Conservation (phyloP, 441 rosid species). For the Bruguiera hainesii region DNA sequence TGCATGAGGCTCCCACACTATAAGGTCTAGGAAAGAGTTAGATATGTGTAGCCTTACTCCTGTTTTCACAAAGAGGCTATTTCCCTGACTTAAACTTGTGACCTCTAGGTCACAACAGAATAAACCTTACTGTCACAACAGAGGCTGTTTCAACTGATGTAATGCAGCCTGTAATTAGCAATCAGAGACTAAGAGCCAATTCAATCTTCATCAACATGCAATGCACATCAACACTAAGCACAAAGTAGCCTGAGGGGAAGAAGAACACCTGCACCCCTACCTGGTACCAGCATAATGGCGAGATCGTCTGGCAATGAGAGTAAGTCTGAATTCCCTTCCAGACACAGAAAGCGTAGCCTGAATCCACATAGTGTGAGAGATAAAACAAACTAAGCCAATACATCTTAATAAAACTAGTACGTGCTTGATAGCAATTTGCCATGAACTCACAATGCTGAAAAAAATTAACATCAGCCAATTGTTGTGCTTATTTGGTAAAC, state of each 20-base stretch:
- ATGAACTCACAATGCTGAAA: not conserved
- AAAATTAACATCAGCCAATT: not conserved
- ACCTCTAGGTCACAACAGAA: no score
- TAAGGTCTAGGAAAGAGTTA: no score
- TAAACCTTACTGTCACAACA: no score
- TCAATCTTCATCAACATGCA: not conserved
- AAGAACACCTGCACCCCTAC: constrained; percentile 30
- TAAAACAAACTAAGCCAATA: not conserved
- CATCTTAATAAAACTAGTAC: not conserved
- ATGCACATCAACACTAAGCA: constrained; percentile 1
- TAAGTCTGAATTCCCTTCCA: constrained; percentile 72
- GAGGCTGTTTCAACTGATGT: no score
- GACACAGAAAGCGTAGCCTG: constrained; percentile 67
- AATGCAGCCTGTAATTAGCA: constrained; percentile 10
- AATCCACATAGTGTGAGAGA: constrained; percentile 19
- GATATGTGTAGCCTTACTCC: no score
- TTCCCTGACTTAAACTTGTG: no score
- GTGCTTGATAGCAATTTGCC: not conserved
- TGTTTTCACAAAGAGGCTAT: no score
- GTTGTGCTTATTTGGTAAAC: not conserved
- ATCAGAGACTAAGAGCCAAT: constrained; percentile 3
- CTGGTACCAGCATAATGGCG: constrained; percentile 99
- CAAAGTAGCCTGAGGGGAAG: not conserved
- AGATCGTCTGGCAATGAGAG: constrained; percentile 95
- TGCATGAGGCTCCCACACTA: no score